Percentiles rank a stretch among this genome's conserved stretches.
Conservation (phyloP, 176 grass and related monocot species). For the maize (Zea mays) region Zm-B73-REFERENCE-NAM-5.0 NC_050103.1:176300001-176300500, state of each 20-base stretch:
- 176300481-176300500: not conserved
- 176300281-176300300: conserved; percentile 49
- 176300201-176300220: conserved; percentile 64
- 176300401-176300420: not conserved
- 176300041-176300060: conserved; percentile 71
- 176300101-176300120: conserved; percentile 58
- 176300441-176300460: not conserved
- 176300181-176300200: conserved; percentile 70
- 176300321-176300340: not conserved
- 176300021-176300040: conserved; percentile 52
- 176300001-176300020: conserved; percentile 37
- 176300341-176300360: conserved; percentile 29
- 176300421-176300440: not conserved
- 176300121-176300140: conserved; percentile 36
- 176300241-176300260: conserved; percentile 69
- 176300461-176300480: not conserved
- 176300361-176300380: conserved; percentile 23
- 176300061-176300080: conserved; percentile 57
- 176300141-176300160: conserved; percentile 51
- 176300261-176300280: conserved; percentile 45
- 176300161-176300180: conserved; percentile 64
- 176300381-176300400: not conserved
- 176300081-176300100: conserved; percentile 72
- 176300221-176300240: conserved; percentile 51
- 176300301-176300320: not conserved